Percentiles rank a stretch among this genome's conserved stretches.
These are phyloP conservation scores for Diaporthe ampelina DNA, from an alignment of 2,329 filamentous ascomycete genomes.

Conservation along the genomic window DNA sequence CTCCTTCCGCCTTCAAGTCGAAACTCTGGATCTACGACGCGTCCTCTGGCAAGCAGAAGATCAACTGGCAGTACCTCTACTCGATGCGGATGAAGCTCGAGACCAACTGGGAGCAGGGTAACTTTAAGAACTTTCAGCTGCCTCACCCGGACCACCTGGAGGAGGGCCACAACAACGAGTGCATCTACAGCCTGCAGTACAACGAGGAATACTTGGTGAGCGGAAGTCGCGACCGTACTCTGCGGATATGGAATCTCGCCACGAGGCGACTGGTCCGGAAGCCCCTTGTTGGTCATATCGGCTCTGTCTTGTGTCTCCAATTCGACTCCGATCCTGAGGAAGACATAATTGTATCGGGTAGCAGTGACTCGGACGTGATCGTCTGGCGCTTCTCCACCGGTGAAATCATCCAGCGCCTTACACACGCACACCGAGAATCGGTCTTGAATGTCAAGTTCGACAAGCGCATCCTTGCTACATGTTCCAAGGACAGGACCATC, in stretches of 20 bases:
- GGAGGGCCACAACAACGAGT: slow-evolving; percentile 86
- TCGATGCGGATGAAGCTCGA: slow-evolving; percentile 88
- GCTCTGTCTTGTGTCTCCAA: slow-evolving; percentile 93
- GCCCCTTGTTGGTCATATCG: slow-evolving; percentile 83
- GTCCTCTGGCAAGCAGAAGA: slow-evolving; percentile 65
- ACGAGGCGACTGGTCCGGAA: slow-evolving; percentile 81
- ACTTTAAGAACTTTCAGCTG: slow-evolving; percentile 88
- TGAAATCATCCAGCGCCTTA: slow-evolving; percentile 81
- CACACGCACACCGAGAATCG: slow-evolving; percentile 86
- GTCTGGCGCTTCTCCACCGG: slow-evolving; percentile 96
- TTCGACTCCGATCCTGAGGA: slow-evolving; percentile 91
- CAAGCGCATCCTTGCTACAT: slow-evolving; percentile 91
- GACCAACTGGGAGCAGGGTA: slow-evolving; percentile 89
- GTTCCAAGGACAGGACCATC: slow-evolving; percentile 97
- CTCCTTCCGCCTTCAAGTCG: slow-evolving; percentile 50
- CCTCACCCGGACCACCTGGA: slow-evolving; percentile 84
- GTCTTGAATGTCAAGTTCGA: slow-evolving; percentile 96
- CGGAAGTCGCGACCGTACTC: slow-evolving; percentile 88
- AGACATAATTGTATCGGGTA: slow-evolving; percentile 94
- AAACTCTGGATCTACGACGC: slow-evolving; percentile 66
- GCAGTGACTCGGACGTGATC: slow-evolving; percentile 91
- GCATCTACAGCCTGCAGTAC: slow-evolving; percentile 95
- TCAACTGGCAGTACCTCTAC: slow-evolving; percentile 96
- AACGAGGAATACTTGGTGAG: slow-evolving; percentile 89
- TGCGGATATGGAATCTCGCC: slow-evolving; percentile 91